Evolutionary conservation across 2,329 filamentous ascomycete species (phyloP).

Genomic region (Penicillium sp.): DNA sequence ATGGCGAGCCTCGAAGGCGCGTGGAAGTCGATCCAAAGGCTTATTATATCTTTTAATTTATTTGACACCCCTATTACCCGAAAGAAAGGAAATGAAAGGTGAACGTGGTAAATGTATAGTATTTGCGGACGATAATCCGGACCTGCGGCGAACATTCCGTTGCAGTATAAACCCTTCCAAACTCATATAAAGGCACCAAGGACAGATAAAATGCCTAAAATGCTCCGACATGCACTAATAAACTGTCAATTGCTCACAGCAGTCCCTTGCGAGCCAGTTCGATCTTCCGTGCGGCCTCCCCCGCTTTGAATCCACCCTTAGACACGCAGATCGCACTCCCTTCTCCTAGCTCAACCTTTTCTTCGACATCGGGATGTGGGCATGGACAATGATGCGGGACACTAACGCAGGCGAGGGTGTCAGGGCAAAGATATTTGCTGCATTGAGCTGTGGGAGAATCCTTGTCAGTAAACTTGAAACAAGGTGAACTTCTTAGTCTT

Average conservation of each 20-base stretch:
- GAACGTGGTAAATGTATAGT: not conserved
- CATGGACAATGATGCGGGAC: slow-evolving; percentile 98
- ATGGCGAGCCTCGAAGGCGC: not conserved
- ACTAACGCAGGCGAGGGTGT: slow-evolving; percentile 90
- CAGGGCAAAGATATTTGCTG: slow-evolving; percentile 90
- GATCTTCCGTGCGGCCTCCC: slow-evolving; percentile 50
- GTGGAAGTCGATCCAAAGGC: not conserved
- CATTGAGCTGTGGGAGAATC: slow-evolving; percentile 66
- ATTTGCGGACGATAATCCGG: not conserved
- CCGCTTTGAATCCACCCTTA: slow-evolving; percentile 49
- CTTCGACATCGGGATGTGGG: slow-evolving; percentile 72
- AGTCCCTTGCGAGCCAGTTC: slow-evolving; percentile 53
- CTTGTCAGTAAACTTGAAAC: not conserved
- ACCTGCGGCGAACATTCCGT: not conserved
- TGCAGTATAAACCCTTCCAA: not conserved
- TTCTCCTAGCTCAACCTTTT: slow-evolving; percentile 67
- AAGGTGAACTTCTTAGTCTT: not conserved
- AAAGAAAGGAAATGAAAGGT: not conserved
- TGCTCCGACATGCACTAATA: not conserved
- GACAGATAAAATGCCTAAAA: not conserved
- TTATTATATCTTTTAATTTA: not conserved
- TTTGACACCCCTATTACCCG: not conserved
- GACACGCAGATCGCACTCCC: slow-evolving; percentile 51
- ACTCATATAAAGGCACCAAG: not conserved
- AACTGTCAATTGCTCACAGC: slow-evolving; percentile 32